phyloP scores from a whole-genome alignment of 2,329 filamentous ascomycete species.

The Aspergillus cejpii region DNA sequence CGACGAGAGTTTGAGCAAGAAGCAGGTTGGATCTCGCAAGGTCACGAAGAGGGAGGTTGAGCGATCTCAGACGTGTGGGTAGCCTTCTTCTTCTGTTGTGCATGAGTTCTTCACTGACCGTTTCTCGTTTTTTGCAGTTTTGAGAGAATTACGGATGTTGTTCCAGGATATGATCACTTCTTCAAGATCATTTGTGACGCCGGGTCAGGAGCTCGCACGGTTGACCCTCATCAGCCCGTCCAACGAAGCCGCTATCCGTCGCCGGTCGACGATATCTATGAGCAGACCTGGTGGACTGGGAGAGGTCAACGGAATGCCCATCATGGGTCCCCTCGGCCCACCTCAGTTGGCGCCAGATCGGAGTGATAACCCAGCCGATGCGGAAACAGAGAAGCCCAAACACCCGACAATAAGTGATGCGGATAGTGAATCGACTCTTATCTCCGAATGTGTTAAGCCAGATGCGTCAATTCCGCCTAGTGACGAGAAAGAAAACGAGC shows the following conservation, averaged over 20 bases:
- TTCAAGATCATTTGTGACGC: conserved; percentile 56
- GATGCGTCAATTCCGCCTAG: conserved; percentile 14
- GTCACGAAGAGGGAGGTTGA: conserved; percentile 54
- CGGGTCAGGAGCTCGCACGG: conserved; percentile 70
- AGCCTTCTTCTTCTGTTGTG: neutral
- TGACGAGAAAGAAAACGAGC: conserved; percentile 39
- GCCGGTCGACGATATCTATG: conserved; percentile 41
- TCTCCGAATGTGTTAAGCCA: conserved; percentile 23
- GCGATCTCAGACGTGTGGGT: conserved; percentile 67
- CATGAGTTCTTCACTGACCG: conserved; percentile 3
- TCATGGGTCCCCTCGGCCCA: conserved; percentile 44
- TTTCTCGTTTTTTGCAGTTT: conserved; percentile 48
- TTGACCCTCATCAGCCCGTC: conserved; percentile 63
- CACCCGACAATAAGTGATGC: conserved; percentile 25
- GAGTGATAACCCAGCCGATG: conserved; percentile 15
- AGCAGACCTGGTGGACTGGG: conserved; percentile 31
- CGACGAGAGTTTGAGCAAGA: conserved; percentile 56
- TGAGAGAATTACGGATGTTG: conserved; percentile 62
- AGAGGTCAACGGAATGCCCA: conserved; percentile 40
- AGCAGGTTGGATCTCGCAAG: conserved; percentile 68
- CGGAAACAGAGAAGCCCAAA: conserved; percentile 17
- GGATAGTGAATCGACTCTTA: conserved; percentile 34
- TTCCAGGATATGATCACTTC: conserved; percentile 66
- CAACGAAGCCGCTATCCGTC: conserved; percentile 48
- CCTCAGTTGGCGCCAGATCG: conserved; percentile 22